These are phyloP conservation scores for Nigrograna mackinnonii DNA, from an alignment of 2,329 filamentous ascomycete genomes.

Conservation along the genomic window DNA sequence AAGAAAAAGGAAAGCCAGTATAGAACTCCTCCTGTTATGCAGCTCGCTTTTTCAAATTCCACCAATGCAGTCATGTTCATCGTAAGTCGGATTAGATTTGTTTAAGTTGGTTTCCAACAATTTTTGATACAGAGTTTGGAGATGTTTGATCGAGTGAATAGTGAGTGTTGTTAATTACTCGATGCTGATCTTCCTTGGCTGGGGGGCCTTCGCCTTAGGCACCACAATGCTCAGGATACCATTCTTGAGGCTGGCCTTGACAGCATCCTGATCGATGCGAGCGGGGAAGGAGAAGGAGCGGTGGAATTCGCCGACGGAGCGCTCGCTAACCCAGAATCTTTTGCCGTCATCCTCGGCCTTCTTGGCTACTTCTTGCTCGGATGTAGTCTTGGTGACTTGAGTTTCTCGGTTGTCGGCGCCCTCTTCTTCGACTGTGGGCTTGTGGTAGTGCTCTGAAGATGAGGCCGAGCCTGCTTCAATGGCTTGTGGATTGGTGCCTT, in stretches of 20 bases:
- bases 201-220: conserved; percentile 57
- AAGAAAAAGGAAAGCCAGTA: too few relatives aligned
- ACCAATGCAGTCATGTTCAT: too few relatives aligned
- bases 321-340: conserved; percentile 73
- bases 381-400: conserved; percentile 34
- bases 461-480: conserved; percentile 39
- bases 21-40: too few relatives aligned
- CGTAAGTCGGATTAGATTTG: too few relatives aligned
- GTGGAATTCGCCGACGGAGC: conserved; percentile 62
- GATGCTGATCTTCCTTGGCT: conserved; percentile 58
- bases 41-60: too few relatives aligned
- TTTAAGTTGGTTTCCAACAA: too few relatives aligned
- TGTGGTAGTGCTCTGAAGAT: conserved; percentile 31
- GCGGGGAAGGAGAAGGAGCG: conserved; percentile 63
- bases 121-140: too few relatives aligned
- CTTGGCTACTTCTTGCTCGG: conserved; percentile 4
- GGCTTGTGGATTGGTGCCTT: conserved; percentile 55
- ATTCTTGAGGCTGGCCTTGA: conserved; percentile 64
- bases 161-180: conserved; percentile 51
- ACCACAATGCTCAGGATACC: conserved; percentile 62
- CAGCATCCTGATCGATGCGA: conserved; percentile 62
- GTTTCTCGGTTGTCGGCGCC: conserved; percentile 31
- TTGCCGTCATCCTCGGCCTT: conserved; percentile 50
- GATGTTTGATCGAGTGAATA: too few relatives aligned
- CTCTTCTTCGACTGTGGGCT: conserved; percentile 70